Conservation (phyloP, 331 rosid genomes). For the Malus hybrid region DNA sequence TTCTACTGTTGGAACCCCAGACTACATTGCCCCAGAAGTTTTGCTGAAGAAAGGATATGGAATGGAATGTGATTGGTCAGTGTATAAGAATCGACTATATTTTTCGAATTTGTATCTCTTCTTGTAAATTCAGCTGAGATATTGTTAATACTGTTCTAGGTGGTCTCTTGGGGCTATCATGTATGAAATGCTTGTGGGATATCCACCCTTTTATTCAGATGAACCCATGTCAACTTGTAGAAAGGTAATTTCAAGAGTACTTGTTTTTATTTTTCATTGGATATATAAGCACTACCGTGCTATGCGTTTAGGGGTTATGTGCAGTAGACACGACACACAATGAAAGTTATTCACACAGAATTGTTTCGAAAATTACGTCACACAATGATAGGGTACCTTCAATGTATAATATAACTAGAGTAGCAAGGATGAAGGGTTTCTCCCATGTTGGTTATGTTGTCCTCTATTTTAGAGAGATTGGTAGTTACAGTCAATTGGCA, state of each 20-base stretch:
- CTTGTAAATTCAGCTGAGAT: slow-evolving; percentile 12
- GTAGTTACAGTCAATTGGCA: too few relatives aligned
- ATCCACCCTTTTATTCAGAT: slow-evolving; percentile 95
- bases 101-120: slow-evolving; percentile 10
- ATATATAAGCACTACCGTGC: background rate
- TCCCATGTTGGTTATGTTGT: too few relatives aligned
- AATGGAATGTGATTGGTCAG: slow-evolving; percentile 95
- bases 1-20: slow-evolving; percentile 98
- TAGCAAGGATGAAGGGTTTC: too few relatives aligned
- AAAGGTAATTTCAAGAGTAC: slow-evolving; percentile 54
- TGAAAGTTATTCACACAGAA: too few relatives aligned
- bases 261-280: background rate
- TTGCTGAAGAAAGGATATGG: slow-evolving; percentile 98
- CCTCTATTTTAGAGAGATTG: too few relatives aligned
- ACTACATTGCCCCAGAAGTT: slow-evolving; percentile 98
- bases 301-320: background rate
- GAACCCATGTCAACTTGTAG: slow-evolving; percentile 96
- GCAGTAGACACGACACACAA: background rate
- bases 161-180: slow-evolving; percentile 98
- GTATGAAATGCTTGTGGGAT: slow-evolving; percentile 99
- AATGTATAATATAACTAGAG: too few relatives aligned
- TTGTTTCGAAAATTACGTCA: too few relatives aligned
- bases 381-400: too few relatives aligned
- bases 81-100: slow-evolving; percentile 11
- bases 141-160: slow-evolving; percentile 40